Percentiles rank a stretch among this genome's conserved stretches.
These are phyloP conservation scores for Maudiozyma barnettii DNA, from an alignment of 805 yeast species.

Conservation along the genomic window DNA sequence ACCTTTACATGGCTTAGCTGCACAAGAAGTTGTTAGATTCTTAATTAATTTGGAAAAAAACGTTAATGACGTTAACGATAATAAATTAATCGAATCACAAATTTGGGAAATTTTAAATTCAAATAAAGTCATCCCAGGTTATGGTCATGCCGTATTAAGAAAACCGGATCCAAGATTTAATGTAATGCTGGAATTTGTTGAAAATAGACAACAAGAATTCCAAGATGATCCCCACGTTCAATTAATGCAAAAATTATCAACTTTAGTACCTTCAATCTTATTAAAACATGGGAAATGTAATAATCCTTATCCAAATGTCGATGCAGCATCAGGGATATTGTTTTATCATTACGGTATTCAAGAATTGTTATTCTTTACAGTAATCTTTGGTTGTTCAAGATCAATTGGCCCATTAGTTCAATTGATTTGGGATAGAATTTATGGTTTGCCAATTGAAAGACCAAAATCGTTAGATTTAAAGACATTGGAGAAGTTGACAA, in stretches of 20 bases:
- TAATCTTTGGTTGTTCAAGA: constrained; percentile 74
- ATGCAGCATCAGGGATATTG: constrained; percentile 68
- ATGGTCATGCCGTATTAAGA: constrained; percentile 81
- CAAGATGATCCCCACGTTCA: constrained; percentile 54
- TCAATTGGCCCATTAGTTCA: constrained; percentile 73
- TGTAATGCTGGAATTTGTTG: constrained; percentile 64
- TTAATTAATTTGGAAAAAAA: constrained; percentile 47
- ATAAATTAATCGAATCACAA: constrained; percentile 49
- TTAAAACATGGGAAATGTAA: constrained; percentile 75
- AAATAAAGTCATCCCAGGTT: constrained; percentile 73
- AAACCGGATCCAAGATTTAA: constrained; percentile 74
- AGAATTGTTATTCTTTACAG: constrained; percentile 68
- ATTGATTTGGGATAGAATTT: constrained; percentile 66
- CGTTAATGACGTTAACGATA: constrained; percentile 12
- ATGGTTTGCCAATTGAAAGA: constrained; percentile 74
- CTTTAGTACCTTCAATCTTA: constrained; percentile 66
- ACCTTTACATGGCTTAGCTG: constrained; percentile 78
- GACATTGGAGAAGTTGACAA: constrained; percentile 6
- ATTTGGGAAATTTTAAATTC: constrained; percentile 63
- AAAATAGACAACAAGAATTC: constrained; percentile 42
- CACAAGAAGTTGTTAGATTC: constrained; percentile 76
- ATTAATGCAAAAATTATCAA: constrained; percentile 55
- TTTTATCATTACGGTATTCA: constrained; percentile 73
- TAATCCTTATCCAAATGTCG: constrained; percentile 82
- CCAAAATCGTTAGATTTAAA: constrained; percentile 42